These are phyloP conservation scores for Prunus kanzakura DNA, from an alignment of 306 rosid species.

Conservation along the genomic window DNA sequence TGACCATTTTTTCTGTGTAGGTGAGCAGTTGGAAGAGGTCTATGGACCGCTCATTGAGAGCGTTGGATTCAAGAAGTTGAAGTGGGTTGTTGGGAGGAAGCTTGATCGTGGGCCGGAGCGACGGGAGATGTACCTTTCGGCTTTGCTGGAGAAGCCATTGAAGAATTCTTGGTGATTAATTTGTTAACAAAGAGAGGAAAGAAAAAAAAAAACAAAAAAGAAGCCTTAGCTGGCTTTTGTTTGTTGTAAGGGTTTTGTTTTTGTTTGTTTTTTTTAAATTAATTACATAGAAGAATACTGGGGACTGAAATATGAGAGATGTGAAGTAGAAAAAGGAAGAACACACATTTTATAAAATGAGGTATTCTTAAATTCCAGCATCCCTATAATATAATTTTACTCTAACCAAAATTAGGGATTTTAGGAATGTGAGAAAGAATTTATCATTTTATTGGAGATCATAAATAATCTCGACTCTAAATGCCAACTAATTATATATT, in stretches of 20 bases:
- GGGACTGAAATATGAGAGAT: background rate
- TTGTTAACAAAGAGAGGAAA: background rate
- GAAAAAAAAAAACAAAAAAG: background rate
- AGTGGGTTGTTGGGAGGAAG: constrained; percentile 47
- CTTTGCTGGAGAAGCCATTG: constrained; percentile 49
- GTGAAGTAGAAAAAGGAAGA: background rate
- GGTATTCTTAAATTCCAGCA: no score
- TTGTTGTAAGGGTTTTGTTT: background rate
- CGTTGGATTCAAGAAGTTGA: constrained; percentile 39
- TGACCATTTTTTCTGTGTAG: constrained; percentile 48
- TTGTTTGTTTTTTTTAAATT: background rate
- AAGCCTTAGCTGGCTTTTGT: background rate
- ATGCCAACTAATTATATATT: no score
- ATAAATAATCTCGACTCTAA: no score
- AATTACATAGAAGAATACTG: background rate
- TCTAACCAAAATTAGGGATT: no score
- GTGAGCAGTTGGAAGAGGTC: constrained; percentile 27
- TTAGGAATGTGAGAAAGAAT: no score
- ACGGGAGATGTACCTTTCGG: constrained; percentile 43
- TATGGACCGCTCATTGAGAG: constrained; percentile 44
- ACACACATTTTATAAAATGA: no score
- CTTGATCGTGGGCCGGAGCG: constrained; percentile 33
- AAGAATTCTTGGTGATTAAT: constrained; percentile 1
- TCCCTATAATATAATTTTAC: no score
- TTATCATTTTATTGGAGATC: no score